Conservation (phyloP, 805 yeast genomes). For the Nakazawaea wyomingensis region DNA sequence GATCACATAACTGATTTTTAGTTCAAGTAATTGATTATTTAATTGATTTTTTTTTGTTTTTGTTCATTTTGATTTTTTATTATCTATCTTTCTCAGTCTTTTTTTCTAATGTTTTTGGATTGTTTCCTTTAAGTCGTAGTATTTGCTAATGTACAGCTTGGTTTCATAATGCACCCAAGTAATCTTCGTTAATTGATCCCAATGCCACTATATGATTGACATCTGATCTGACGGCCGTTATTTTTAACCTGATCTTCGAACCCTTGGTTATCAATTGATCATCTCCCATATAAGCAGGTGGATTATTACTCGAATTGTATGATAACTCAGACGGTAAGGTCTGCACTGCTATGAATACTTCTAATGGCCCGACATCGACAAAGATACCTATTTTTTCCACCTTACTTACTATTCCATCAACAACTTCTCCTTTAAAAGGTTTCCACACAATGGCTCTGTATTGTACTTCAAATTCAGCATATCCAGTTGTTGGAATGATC, state of each 20-base stretch:
- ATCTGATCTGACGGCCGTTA: constrained; percentile 96
- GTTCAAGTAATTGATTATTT: no score
- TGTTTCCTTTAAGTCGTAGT: neutral
- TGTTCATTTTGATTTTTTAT: no score
- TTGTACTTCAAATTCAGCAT: constrained; percentile 94
- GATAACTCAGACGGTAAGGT: constrained; percentile 91
- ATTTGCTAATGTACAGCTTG: neutral
- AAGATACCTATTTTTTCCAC: constrained; percentile 95
- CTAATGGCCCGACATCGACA: constrained; percentile 96
- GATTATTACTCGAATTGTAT: constrained; percentile 91
- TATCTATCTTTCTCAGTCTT: neutral
- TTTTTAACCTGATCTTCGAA: constrained; percentile 86
- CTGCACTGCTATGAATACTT: constrained; percentile 92
- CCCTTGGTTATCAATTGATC: constrained; percentile 96
- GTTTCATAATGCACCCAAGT: constrained; percentile 73
- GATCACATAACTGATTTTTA: no score
- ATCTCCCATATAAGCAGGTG: constrained; percentile 95
- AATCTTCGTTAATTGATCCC: constrained; percentile 97
- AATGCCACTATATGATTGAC: constrained; percentile 96
- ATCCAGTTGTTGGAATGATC: constrained; percentile 85
- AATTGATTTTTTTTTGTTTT: no score
- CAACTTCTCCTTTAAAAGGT: constrained; percentile 98
- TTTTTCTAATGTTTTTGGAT: neutral
- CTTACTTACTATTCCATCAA: constrained; percentile 91
- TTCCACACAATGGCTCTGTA: constrained; percentile 97